These are phyloP conservation scores for Sugiyamaella neomexicana DNA, from an alignment of 1,139 yeast species.

Conservation along the genomic window DNA sequence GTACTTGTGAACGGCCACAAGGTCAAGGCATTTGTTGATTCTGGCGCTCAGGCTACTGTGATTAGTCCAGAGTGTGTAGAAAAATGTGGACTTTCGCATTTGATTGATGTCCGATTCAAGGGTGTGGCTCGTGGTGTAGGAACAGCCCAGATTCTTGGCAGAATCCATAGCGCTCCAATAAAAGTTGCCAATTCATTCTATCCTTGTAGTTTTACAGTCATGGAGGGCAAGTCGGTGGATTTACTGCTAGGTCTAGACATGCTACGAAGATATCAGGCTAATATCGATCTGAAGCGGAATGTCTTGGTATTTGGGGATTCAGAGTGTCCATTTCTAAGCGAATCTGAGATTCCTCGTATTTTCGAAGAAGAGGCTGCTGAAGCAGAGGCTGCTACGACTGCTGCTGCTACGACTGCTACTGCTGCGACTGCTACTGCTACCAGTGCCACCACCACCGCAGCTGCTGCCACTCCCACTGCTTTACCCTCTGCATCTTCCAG, in stretches of 20 bases:
- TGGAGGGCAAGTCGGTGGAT: slow-evolving; percentile 58
- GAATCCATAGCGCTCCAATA: slow-evolving; percentile 86
- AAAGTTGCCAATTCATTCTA: slow-evolving; percentile 65
- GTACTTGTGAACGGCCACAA: slow-evolving; percentile 75
- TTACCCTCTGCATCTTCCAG: slow-evolving; percentile 25
- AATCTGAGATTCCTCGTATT: slow-evolving; percentile 61
- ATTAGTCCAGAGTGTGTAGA: slow-evolving; percentile 77
- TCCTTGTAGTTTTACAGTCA: slow-evolving; percentile 80
- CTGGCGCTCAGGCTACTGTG: slow-evolving; percentile 93
- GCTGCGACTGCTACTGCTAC: not conserved
- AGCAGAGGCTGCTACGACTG: not conserved
- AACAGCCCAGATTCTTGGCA: slow-evolving; percentile 70
- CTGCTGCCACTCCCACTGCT: slow-evolving; percentile 29
- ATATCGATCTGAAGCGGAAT: slow-evolving; percentile 69
- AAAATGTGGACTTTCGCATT: slow-evolving; percentile 63
- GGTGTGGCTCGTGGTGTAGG: slow-evolving; percentile 95
- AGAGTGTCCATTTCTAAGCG: slow-evolving; percentile 70
- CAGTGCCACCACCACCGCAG: slow-evolving; percentile 16
- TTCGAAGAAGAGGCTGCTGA: slow-evolving; percentile 26
- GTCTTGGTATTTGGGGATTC: slow-evolving; percentile 70
- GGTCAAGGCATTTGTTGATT: slow-evolving; percentile 90
- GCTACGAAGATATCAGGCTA: slow-evolving; percentile 86
- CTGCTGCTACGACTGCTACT: not conserved
- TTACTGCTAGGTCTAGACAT: slow-evolving; percentile 65
- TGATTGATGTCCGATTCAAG: slow-evolving; percentile 77